phyloP scores from a whole-genome alignment of 352 stramenopile species.

The Aphanomyces stellatus region DNA sequence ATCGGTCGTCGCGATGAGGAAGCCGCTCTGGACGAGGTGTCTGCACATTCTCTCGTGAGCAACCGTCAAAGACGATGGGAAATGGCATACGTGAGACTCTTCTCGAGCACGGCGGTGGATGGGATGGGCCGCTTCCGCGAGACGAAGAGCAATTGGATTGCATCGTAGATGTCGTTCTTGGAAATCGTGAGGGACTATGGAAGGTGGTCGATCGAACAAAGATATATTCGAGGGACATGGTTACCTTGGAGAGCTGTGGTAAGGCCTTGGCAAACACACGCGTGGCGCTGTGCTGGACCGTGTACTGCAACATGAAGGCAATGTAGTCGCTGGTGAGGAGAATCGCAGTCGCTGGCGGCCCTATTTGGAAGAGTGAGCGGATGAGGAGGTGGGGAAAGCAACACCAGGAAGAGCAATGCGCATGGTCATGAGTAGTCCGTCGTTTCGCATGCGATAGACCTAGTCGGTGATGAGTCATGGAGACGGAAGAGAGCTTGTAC shows the following conservation, averaged over 20 bases:
- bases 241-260: background rate
- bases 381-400: background rate
- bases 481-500: background rate
- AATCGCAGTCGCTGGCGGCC: background rate
- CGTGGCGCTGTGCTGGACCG: background rate
- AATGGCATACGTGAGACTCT: conserved; percentile 3
- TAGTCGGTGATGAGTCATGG: background rate
- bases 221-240: background rate
- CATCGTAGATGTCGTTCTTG: background rate
- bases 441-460: conserved; percentile 3
- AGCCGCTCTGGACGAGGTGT: conserved; percentile 8
- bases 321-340: conserved; percentile 10
- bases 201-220: background rate
- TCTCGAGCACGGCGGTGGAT: background rate
- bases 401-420: conserved; percentile 8
- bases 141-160: background rate
- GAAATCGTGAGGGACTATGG: background rate
- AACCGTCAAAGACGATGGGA: too few species aligned
- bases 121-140: background rate
- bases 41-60: background rate
- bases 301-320: conserved; percentile 8
- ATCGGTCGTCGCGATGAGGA: conserved; percentile 3
- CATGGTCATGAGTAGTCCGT: background rate
- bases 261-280: conserved; percentile 14
- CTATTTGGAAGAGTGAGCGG: background rate